Base-by-base conservation (phyloP, 2,329 filamentous ascomycete genomes). In the Blastomyces emzantsi region DNA sequence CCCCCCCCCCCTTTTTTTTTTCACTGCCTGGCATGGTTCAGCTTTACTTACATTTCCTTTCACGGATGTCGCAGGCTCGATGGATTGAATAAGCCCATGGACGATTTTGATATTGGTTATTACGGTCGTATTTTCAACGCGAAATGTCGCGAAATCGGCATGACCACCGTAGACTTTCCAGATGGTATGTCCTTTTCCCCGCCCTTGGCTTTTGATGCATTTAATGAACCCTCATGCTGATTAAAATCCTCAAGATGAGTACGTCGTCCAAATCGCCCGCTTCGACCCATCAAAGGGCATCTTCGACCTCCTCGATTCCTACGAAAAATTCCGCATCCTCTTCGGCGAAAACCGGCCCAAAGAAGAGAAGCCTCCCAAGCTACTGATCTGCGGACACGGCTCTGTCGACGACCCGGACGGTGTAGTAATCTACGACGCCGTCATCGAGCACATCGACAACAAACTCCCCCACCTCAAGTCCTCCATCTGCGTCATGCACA, bases 241-340 rank as follows among this genome's bases (percentile, higher is more conserved):
- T 2, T 8, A 30, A 67, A 52, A 51, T 33, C 45, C 64, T 57
- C 63, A 64, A 79, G 82, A 87, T 67, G 83, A 87, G 71, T 94
- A 92, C 74, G 90, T 94, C 68, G 82, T 88, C 6, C 90, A 94
- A 72, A 85, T 93, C 33, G 89, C 90, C 1, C 87, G 90, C 25
- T 94, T 94, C 72, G 90, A 94, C 68, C 90, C 90, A 0, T 86
- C 89, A 57, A 94, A 93, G 76, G 90, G 90, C 9, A 91, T 93
- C 52, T 85, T 87, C 0, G 88, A 90, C 61, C 88, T 92, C 8
- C 83, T 94, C 63, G 85, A 89, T 66, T 83, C 88, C 0, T 94
- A 92, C 67, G 87, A 86, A 51, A 85, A 88, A 69, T 88, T 93
- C 59, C 52, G 52, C 52, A 19, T 36, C 28, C 43, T 60, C 25